phyloP scores from a whole-genome alignment of 192 early-diverging fungal species.

The Chytriomyces confervae region DNA sequence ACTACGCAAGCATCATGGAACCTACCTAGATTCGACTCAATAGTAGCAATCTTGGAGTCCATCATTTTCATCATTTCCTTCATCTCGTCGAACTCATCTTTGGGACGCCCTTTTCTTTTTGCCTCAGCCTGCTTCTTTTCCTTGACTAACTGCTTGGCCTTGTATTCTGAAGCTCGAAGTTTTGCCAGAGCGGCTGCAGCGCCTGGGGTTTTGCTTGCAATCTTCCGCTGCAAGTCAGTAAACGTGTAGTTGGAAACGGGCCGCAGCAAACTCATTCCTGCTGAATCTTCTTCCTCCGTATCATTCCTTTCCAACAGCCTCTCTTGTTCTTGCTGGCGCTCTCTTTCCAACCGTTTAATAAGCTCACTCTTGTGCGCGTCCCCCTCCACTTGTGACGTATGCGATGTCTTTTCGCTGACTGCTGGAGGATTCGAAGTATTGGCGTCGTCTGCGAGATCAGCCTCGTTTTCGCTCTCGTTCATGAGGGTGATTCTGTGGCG shows the following conservation, averaged over 20 bases:
- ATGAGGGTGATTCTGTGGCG: constrained; percentile 11
- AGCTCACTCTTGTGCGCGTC: constrained; percentile 13
- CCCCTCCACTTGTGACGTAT: background rate
- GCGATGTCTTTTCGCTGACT: background rate
- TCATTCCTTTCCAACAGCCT: background rate
- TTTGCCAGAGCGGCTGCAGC: constrained; percentile 22
- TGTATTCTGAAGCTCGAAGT: constrained; percentile 19
- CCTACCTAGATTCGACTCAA: constrained; percentile 53
- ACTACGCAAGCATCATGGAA: background rate
- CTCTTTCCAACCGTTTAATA: constrained; percentile 1
- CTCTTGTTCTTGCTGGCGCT: background rate
- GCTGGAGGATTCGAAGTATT: background rate
- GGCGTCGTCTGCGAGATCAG: background rate
- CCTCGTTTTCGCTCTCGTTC: constrained; percentile 8
- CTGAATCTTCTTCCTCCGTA: background rate
- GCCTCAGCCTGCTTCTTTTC: background rate
- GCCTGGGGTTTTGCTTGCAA: constrained; percentile 3
- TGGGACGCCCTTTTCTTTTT: constrained; percentile 19
- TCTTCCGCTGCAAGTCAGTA: background rate
- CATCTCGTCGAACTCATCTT: constrained; percentile 56
- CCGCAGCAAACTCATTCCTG: background rate
- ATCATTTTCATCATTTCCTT: constrained; percentile 44
- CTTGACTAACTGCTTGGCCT: constrained; percentile 2
- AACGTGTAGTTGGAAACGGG: background rate
- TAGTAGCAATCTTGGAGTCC: constrained; percentile 38